Conservation (phyloP, 2,329 filamentous ascomycete species). For the Colletotrichum euphorbiae region DNA sequence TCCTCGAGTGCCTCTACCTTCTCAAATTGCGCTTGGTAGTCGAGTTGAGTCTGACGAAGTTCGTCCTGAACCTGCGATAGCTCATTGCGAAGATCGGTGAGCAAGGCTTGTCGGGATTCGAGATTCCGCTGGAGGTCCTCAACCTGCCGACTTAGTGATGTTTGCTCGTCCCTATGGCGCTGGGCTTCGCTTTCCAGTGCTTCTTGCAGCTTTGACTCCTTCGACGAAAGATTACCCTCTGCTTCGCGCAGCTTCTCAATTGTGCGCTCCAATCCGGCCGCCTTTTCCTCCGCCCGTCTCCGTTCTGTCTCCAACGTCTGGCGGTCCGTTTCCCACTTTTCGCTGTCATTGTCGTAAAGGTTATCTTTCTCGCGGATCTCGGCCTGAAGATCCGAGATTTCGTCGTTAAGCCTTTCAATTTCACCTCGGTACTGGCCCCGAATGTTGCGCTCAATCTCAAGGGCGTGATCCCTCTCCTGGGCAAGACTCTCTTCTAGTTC, state of each 20-base stretch:
- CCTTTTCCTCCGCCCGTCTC: constrained; percentile 75
- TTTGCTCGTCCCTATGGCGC: constrained; percentile 78
- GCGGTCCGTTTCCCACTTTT: constrained; percentile 78
- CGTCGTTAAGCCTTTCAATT: constrained; percentile 63
- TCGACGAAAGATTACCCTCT: constrained; percentile 74
- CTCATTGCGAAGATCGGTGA: constrained; percentile 75
- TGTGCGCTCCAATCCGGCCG: constrained; percentile 74
- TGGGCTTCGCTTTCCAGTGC: constrained; percentile 77
- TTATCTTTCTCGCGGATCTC: constrained; percentile 77
- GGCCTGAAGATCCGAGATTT: constrained; percentile 72
- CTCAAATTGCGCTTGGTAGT: constrained; percentile 71
- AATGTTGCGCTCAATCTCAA: constrained; percentile 71
- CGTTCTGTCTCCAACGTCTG: constrained; percentile 74
- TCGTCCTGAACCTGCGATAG: constrained; percentile 75
- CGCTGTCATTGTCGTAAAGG: constrained; percentile 76
- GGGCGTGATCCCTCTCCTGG: constrained; percentile 67
- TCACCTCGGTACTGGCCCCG: constrained; percentile 57
- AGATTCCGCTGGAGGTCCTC: constrained; percentile 79
- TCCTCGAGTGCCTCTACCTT: constrained; percentile 78
- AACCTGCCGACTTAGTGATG: constrained; percentile 77
- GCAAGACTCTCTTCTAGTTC: constrained; percentile 62
- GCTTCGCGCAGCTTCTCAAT: constrained; percentile 77
- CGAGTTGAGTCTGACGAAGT: constrained; percentile 74
- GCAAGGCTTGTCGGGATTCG: constrained; percentile 71
- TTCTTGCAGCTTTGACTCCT: constrained; percentile 75